A percentile compares a stretch with the other conserved stretches of the same genome.
These are phyloP conservation scores for Knufia petricola DNA, from an alignment of 2,329 filamentous ascomycete genomes.

Conservation along the genomic window DNA sequence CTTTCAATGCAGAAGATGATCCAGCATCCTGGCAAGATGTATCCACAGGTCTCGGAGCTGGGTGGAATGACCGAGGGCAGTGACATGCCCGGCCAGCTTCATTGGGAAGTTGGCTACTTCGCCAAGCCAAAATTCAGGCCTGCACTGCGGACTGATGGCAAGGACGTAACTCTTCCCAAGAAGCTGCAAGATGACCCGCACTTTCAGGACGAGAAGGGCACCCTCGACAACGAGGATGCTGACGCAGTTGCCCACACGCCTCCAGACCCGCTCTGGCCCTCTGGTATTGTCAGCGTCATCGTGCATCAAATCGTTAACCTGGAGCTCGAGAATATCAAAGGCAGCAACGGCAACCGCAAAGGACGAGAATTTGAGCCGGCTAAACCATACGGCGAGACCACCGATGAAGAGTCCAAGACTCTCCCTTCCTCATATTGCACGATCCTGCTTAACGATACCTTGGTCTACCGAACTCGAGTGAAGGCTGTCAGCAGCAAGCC, in stretches of 20 bases:
- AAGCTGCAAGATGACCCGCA: slow-evolving; percentile 63
- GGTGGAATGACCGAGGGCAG: slow-evolving; percentile 73
- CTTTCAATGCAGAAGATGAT: slow-evolving; percentile 92
- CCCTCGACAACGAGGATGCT: slow-evolving; percentile 61
- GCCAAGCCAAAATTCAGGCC: slow-evolving; percentile 80
- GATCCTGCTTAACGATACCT: slow-evolving; percentile 39
- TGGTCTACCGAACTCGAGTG: slow-evolving; percentile 81
- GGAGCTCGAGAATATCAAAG: slow-evolving; percentile 83
- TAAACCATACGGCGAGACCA: slow-evolving; percentile 71
- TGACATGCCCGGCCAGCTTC: slow-evolving; percentile 82
- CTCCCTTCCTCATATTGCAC: slow-evolving; percentile 91
- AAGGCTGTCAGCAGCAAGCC: slow-evolving; percentile 92
- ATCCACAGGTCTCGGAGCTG: slow-evolving; percentile 74
- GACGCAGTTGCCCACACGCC: slow-evolving; percentile 83
- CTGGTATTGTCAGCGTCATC: slow-evolving; percentile 74
- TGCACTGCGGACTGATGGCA: slow-evolving; percentile 76
- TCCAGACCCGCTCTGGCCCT: slow-evolving; percentile 92
- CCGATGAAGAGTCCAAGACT: slow-evolving; percentile 67
- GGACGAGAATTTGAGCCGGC: slow-evolving; percentile 84
- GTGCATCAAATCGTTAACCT: slow-evolving; percentile 93
- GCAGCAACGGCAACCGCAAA: slow-evolving; percentile 69
- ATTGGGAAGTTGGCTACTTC: slow-evolving; percentile 96
- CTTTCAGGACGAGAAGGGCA: slow-evolving; percentile 80
- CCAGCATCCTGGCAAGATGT: slow-evolving; percentile 87
- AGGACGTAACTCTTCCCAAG: slow-evolving; percentile 66